phyloP scores from a whole-genome alignment of 352 stramenopile genomes.

The Phytophthora tentaculata region DNA sequence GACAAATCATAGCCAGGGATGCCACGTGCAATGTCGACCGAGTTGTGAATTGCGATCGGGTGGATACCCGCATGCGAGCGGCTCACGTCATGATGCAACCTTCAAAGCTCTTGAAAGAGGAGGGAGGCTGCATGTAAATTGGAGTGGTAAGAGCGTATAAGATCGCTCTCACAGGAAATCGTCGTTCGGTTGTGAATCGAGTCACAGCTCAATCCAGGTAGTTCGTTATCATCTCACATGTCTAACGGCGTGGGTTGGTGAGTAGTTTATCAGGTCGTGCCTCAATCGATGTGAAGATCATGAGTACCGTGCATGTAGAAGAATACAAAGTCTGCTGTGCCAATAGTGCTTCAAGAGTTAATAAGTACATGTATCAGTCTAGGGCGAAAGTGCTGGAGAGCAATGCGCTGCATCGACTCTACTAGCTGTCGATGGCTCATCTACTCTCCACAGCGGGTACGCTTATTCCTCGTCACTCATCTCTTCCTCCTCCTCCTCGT shows the following conservation, averaged over 20 bases:
- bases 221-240: no score
- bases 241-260: no score
- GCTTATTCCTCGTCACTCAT: constrained; percentile 47
- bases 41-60: constrained; percentile 4
- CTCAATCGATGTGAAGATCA: no score
- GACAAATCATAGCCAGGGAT: constrained; percentile 15
- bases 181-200: no score
- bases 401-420: constrained; percentile 22
- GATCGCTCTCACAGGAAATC: no score
- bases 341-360: constrained; percentile 31
- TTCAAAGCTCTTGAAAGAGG: no score
- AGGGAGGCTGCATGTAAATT: no score
- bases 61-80: not conserved
- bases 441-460: constrained; percentile 12
- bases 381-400: constrained; percentile 23
- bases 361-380: constrained; percentile 41
- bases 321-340: constrained; percentile 16
- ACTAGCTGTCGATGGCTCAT: constrained; percentile 27
- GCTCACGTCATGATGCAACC: constrained; percentile 1
- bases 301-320: no score
- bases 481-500: constrained; percentile 53
- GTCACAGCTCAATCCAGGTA: no score
- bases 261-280: no score
- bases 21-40: not conserved
- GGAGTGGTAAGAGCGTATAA: not conserved